These are phyloP conservation scores for Microbotryum silenes-acaulis DNA, from an alignment of 1,284 basidiomycete genomes.

Conservation along the genomic window DNA sequence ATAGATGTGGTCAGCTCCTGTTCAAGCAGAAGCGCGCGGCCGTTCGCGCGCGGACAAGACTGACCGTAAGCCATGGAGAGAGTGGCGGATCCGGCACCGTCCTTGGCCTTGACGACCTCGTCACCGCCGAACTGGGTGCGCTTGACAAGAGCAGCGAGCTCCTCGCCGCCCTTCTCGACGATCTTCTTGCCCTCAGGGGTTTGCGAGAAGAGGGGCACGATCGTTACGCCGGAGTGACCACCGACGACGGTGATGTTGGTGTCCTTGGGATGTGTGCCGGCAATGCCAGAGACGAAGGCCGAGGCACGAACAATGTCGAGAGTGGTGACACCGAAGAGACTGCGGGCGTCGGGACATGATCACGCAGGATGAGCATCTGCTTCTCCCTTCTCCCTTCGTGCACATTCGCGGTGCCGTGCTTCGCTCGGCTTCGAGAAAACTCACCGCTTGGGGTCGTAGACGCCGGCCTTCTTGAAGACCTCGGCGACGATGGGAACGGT, in stretches of 20 bases:
- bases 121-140: constrained; percentile 90
- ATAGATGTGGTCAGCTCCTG: background rate
- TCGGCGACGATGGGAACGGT: constrained; percentile 96
- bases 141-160: constrained; percentile 62
- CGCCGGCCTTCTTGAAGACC: constrained; percentile 85
- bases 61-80: constrained; percentile 80
- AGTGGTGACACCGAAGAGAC: constrained; percentile 76
- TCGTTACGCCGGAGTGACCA: constrained; percentile 93
- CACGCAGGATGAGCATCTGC: too few relatives aligned
- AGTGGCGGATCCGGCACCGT: constrained; percentile 80
- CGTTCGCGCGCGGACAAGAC: constrained; percentile 31
- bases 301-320: constrained; percentile 94
- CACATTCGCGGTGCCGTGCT: background rate
- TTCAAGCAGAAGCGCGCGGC: background rate
- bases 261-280: constrained; percentile 55
- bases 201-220: constrained; percentile 91
- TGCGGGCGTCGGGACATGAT: constrained; percentile 13
- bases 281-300: constrained; percentile 75
- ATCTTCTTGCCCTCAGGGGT: constrained; percentile 41
- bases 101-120: constrained; percentile 82
- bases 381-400: background rate
- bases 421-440: constrained; percentile 25
- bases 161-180: constrained; percentile 56
- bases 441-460: constrained; percentile 70
- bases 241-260: constrained; percentile 80